A percentile compares a stretch with the other conserved stretches of the same genome.
Evolutionary conservation across 108 stramenopile genomes (phyloP).

Genomic region (Mediolabrus comicus): DNA sequence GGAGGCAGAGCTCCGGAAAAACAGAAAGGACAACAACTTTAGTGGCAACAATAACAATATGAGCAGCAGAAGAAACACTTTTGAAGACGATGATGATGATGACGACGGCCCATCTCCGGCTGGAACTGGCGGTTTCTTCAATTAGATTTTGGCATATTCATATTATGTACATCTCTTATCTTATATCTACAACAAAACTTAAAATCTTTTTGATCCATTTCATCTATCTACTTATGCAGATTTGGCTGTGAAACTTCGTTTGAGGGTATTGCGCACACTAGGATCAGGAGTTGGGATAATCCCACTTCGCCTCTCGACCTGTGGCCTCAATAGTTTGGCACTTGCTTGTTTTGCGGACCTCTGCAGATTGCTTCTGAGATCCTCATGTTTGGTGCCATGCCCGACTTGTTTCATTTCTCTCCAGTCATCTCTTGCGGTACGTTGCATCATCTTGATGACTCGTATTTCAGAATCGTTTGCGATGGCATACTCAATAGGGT

Average conservation of each 20-base stretch:
- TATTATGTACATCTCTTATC: too few species aligned
- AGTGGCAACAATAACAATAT: constrained; percentile 6
- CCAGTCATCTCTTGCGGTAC: constrained; percentile 46
- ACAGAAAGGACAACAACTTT: constrained; percentile 2
- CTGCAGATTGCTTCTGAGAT: constrained; percentile 9
- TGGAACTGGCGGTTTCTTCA: constrained; percentile 40
- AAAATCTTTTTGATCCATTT: neutral
- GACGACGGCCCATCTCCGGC: constrained; percentile 32
- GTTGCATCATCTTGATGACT: constrained; percentile 44
- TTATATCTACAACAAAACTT: neutral
- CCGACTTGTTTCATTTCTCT: constrained; percentile 20
- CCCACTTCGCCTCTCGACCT: neutral
- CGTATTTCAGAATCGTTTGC: constrained; percentile 35
- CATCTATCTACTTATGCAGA: neutral
- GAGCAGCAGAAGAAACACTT: constrained; percentile 11
- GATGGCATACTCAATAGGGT: constrained; percentile 43
- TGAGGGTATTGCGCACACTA: neutral
- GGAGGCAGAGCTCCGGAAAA: constrained; percentile 60
- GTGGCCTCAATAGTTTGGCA: neutral
- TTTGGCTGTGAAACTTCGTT: constrained; percentile 16
- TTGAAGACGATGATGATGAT: constrained; percentile 45
- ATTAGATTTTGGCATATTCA: too few species aligned
- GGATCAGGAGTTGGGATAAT: too few species aligned
- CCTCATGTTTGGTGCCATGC: constrained; percentile 29
- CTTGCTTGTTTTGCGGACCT: constrained; percentile 13